Evolutionary conservation across 768 basidiomycete species (phyloP), one percentile per base, ranked within the genome.

Genomic region (Amanita pallidorosea): DNA sequence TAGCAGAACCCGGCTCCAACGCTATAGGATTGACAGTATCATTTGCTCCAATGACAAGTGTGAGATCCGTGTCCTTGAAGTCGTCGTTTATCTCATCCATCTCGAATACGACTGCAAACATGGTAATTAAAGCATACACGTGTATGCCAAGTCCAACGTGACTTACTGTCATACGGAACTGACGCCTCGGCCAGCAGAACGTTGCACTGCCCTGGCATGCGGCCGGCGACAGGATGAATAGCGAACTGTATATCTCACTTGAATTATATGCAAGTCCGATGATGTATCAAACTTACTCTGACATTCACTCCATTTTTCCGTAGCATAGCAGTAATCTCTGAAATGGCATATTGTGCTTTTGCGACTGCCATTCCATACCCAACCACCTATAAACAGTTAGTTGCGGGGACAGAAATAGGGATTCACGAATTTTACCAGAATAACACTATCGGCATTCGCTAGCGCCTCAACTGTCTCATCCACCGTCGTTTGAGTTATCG

Each of bases 1-100:
- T 93, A 2, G 88, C 72, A 50, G 88, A 90, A 37, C 88, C 88
- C 13, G 85, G 76, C 63, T 93, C 89, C 11, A 93, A 71, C 8
- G 88, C 86, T 55, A 92, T 90, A 12, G 90, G 89, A 61, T 93
- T 93, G 47, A 93, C 90, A 1, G 90, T 93, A 61, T 93, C 90
- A 58, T 93, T 93, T 17, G 90, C 90, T 20, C 90, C 90, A 55
- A 92, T 92, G 55, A 92, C 90, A 17, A 93, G 77, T 6, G 85
- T 87, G n/a, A 93, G 77, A 60, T 93, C 90, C 0, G 90, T 93
- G 33, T 88, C 87, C 47, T 73, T 71, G 65, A 93, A 93, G 62
- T 93, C 90, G 36, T 92, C 88, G 61, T 93, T 92, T 69, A 93
- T 92, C 66, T 93, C 90, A 54, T 93, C 90, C 90, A 93, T 91